A percentile compares a stretch with the other conserved stretches of the same genome.
phyloP scores from a whole-genome alignment of 2,329 filamentous ascomycete species.

The Lachnellula suecica region DNA sequence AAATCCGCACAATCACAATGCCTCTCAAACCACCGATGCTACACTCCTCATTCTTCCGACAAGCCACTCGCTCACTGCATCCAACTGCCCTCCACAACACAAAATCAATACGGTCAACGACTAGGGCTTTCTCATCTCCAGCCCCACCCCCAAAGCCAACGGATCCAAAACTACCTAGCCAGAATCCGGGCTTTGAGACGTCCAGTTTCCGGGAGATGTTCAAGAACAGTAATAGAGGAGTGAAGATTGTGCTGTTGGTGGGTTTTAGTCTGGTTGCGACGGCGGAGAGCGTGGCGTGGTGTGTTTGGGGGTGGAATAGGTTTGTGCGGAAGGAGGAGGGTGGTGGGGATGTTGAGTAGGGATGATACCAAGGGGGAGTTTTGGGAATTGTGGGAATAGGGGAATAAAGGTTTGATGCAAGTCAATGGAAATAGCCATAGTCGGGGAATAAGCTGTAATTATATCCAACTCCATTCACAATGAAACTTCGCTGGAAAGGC shows the following conservation, averaged over 20 bases:
- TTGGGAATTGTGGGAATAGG: neutral
- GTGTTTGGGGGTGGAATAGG: slow-evolving; percentile 1
- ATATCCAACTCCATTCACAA: too few species aligned
- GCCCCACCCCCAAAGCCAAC: neutral
- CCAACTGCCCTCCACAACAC: neutral
- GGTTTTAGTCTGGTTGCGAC: neutral
- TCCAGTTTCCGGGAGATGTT: neutral
- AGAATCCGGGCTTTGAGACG: neutral
- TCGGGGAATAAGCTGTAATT: too few species aligned
- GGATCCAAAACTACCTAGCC: neutral
- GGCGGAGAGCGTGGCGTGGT: slow-evolving; percentile 1
- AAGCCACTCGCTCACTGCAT: too few species aligned
- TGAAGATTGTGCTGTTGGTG: neutral
- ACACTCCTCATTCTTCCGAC: too few species aligned
- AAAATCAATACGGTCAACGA: neutral
- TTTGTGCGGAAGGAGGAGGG: neutral
- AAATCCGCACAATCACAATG: too few species aligned
- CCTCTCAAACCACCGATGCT: too few species aligned
- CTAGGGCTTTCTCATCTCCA: neutral
- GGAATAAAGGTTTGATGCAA: neutral
- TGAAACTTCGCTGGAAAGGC: too few species aligned
- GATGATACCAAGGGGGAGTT: neutral
- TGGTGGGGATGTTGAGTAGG: neutral
- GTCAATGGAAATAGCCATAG: too few species aligned
- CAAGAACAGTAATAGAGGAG: neutral